These are phyloP conservation scores for Pseudogymnoascus sp. DNA, from an alignment of 2,329 filamentous ascomycete species.

Conservation along the genomic window DNA sequence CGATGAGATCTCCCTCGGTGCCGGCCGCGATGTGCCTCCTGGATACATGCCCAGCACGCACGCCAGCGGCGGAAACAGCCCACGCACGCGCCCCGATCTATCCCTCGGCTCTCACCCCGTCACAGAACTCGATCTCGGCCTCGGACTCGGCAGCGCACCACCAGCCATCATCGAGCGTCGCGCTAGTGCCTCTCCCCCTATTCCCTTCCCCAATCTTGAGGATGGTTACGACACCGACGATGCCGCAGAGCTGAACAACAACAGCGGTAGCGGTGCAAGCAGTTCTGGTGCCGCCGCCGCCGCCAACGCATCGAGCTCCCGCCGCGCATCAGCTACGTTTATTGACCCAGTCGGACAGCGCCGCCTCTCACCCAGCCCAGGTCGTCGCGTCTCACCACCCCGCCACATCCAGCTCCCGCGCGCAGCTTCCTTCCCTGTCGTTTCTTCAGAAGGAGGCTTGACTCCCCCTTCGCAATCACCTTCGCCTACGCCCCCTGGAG, in stretches of 20 bases:
- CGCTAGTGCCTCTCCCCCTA: neutral
- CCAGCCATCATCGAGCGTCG: neutral
- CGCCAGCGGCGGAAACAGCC: neutral
- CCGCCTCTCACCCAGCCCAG: neutral
- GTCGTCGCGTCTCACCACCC: neutral
- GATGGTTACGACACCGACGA: neutral
- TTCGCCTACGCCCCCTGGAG: neutral
- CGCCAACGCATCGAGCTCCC: neutral
- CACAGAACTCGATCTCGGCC: neutral
- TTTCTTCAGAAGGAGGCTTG: neutral
- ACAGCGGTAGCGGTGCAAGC: neutral
- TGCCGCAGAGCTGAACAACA: neutral
- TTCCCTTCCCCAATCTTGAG: neutral
- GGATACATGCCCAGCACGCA: neutral
- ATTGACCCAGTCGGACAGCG: neutral
- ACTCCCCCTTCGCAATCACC: neutral
- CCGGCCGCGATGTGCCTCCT: neutral
- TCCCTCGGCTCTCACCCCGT: neutral
- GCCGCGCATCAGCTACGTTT: neutral
- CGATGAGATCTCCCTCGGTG: neutral
- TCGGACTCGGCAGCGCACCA: neutral
- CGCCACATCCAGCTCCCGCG: neutral
- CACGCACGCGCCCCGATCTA: neutral
- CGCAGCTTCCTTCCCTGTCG: neutral
- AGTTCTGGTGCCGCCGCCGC: neutral